A percentile compares a stretch with the other conserved stretches of the same genome.
Conservation (phyloP, 495 filamentous ascomycete genomes). For the Hypoxylon perforatum region DNA sequence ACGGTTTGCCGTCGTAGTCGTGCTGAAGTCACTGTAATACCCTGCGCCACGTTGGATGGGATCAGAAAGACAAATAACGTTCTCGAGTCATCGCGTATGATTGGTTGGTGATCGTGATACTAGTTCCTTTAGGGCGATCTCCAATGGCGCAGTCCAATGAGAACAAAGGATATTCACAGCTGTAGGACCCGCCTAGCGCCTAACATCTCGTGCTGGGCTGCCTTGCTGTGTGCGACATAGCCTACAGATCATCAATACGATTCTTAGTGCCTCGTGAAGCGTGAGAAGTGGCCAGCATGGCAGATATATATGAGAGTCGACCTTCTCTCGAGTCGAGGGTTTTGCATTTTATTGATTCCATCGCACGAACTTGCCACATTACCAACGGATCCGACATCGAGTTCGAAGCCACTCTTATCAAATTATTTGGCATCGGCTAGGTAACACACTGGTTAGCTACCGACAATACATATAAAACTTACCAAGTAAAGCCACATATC, state of each 20-base stretch:
- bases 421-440: too few species aligned
- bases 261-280: too few species aligned
- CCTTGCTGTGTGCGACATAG: neutral
- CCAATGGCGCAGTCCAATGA: neutral
- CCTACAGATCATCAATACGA: too few species aligned
- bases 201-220: neutral
- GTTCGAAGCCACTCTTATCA: neutral
- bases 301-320: too few species aligned
- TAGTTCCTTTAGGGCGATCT: neutral
- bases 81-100: too few species aligned
- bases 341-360: too few species aligned
- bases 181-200: neutral
- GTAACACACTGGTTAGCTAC: neutral
- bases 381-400: neutral
- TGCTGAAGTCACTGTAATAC: neutral
- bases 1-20: neutral
- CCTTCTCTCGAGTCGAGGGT: too few species aligned
- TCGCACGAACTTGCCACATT: too few species aligned
- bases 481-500: neutral
- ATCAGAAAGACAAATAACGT: neutral
- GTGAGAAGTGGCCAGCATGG: too few species aligned
- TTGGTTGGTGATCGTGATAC: neutral
- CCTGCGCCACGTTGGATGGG: neutral
- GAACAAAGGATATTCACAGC: neutral
- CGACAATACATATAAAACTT: neutral